Evolutionary conservation across 2,329 filamentous ascomycete species (phyloP).

Genomic region (Aspergillus ibericus): DNA sequence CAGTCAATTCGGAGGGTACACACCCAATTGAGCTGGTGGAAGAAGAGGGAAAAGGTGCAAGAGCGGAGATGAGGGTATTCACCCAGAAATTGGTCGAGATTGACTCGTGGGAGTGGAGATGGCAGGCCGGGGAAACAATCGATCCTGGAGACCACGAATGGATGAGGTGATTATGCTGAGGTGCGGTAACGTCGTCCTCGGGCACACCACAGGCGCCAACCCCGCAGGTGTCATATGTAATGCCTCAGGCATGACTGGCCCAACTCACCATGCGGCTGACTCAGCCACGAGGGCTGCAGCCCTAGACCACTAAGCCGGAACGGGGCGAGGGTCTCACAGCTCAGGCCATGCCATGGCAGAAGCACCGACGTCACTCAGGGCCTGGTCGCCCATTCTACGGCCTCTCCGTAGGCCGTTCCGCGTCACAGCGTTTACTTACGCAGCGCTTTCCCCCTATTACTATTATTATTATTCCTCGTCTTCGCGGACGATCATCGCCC

Average conservation of each 20-base stretch:
- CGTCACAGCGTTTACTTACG: conserved; percentile 11
- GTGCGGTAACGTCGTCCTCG: conserved; percentile 29
- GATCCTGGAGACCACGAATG: conserved; percentile 30
- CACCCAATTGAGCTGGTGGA: conserved; percentile 37
- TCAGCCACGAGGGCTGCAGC: conserved; percentile 22
- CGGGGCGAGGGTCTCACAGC: neutral
- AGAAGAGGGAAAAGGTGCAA: conserved; percentile 17
- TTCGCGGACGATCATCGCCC: neutral
- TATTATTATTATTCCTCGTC: neutral
- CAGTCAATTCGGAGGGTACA: conserved; percentile 18
- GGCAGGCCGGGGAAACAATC: conserved; percentile 30
- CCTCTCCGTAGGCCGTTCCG: neutral
- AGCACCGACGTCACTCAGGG: conserved; percentile 30
- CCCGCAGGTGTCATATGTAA: conserved; percentile 23
- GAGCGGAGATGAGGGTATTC: conserved; percentile 33
- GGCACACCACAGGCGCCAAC: conserved; percentile 29
- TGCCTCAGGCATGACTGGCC: conserved; percentile 29
- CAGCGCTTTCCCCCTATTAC: conserved; percentile 8
- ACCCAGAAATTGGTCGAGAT: conserved; percentile 32
- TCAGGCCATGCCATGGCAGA: conserved; percentile 1
- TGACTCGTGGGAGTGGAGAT: conserved; percentile 38
- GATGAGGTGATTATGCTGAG: conserved; percentile 38
- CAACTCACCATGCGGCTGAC: conserved; percentile 12
- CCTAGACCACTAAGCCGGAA: conserved; percentile 20
- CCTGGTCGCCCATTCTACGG: conserved; percentile 6